Percentiles rank a stretch among this genome's conserved stretches.
phyloP scores from a whole-genome alignment of 345 rosid species.

The Isatis tinctoria region DNA sequence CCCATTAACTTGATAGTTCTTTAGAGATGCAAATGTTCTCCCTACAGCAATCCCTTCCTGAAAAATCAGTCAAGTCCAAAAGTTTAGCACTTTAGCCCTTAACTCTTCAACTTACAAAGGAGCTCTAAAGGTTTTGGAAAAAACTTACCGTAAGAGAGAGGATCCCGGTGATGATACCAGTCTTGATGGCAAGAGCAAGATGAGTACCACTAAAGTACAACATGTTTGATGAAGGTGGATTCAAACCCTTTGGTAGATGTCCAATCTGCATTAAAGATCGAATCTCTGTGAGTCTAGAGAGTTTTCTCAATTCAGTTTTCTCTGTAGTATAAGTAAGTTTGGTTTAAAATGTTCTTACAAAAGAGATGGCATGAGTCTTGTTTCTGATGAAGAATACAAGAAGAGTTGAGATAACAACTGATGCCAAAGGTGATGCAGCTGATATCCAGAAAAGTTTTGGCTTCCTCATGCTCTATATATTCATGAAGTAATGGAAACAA shows the following conservation, averaged over 20 bases:
- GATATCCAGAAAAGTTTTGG: slow-evolving; percentile 96
- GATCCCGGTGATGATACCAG: slow-evolving; percentile 87
- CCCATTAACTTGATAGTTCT: slow-evolving; percentile 90
- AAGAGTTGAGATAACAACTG: slow-evolving; percentile 74
- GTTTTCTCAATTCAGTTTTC: neutral
- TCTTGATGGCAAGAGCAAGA: slow-evolving; percentile 73
- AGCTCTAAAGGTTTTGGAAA: neutral
- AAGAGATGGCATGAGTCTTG: slow-evolving; percentile 60
- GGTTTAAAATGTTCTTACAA: slow-evolving; percentile 45
- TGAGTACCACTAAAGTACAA: slow-evolving; percentile 50
- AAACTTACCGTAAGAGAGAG: slow-evolving; percentile 80
- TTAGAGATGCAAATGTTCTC: slow-evolving; percentile 84
- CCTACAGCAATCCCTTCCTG: slow-evolving; percentile 99
- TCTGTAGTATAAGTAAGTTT: neutral
- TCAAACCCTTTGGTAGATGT: slow-evolving; percentile 80
- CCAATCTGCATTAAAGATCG: slow-evolving; percentile 59
- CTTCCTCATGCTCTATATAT: slow-evolving; percentile 65
- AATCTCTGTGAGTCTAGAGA: slow-evolving; percentile 2
- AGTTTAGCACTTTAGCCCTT: neutral
- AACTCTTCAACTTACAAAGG: neutral
- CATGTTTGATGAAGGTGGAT: slow-evolving; percentile 91
- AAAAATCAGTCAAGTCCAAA: slow-evolving; percentile 2
- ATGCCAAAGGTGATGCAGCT: slow-evolving; percentile 85
- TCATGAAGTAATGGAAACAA: neutral
- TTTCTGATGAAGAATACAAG: slow-evolving; percentile 57